Evolutionary conservation across 1,284 basidiomycete species (phyloP).

Genomic region (Sporisorium sorghi): DNA sequence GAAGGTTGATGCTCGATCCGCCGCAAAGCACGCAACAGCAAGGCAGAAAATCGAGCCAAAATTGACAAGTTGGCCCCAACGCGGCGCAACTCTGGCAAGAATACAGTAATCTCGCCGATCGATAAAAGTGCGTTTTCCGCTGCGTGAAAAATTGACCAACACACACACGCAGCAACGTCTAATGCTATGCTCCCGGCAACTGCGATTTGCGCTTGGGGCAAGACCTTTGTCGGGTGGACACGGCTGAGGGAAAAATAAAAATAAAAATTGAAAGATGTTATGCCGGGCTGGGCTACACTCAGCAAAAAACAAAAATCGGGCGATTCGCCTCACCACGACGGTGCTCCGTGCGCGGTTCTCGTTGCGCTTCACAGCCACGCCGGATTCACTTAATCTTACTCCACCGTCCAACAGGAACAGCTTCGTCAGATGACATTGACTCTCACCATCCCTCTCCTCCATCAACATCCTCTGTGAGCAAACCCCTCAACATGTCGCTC

Average conservation of each 20-base stretch:
- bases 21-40: neutral
- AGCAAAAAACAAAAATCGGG: neutral
- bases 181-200: too few relatives aligned
- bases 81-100: neutral
- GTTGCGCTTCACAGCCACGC: slow-evolving; percentile 37
- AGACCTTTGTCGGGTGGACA: too few relatives aligned
- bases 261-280: neutral
- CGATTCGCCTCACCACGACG: neutral
- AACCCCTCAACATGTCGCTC: slow-evolving; percentile 63
- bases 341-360: slow-evolving; percentile 9
- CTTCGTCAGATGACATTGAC: too few relatives aligned
- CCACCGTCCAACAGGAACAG: too few relatives aligned
- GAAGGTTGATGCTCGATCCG: neutral
- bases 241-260: too few relatives aligned
- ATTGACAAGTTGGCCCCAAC: slow-evolving; percentile 9
- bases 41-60: neutral
- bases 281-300: neutral
- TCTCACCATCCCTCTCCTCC: neutral
- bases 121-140: neutral
- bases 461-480: neutral
- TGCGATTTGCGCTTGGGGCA: too few relatives aligned
- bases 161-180: too few relatives aligned
- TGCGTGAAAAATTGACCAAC: neutral
- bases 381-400: neutral
- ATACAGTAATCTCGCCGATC: slow-evolving; percentile 1